Evolutionary conservation across 2,329 filamentous ascomycete species (phyloP), one percentile per base, ranked within the genome.

Genomic region (Xylaria sp.): DNA sequence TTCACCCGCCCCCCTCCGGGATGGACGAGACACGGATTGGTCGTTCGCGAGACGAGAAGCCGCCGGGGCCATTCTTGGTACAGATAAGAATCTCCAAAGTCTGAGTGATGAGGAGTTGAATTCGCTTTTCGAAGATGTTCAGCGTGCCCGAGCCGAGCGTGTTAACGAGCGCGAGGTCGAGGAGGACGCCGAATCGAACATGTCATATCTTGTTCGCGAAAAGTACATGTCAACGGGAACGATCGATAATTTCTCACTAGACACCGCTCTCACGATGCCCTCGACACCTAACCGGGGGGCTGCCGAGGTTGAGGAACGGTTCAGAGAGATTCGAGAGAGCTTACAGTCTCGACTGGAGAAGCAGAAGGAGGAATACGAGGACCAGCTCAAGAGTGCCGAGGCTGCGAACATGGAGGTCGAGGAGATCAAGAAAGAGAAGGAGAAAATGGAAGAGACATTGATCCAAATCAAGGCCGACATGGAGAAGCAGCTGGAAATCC

Each of bases 141-240:
- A 97, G 73, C 86, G 87, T 65, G 91, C 91, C 5, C 84, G 93
- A 66, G 93, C 92, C 0, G 85, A 87, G 67, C 82, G 85, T 62
- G 91, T 91, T 57, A 83, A 79, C 59, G 82, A 77, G 3, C 85
- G 92, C 19, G 92, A 93, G 62, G 88, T 88, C 47, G 90, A 93
- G 58, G 93, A 97, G 59, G 94, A 97, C 72, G 85, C 87, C 57
- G 94, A 99, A 66, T 97, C 93, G 0, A 84, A 89, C 52, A 89
- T 87, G 34, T 97, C 93, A 0, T 97, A 92, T 70, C 88, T 91
- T 1, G 80, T 92, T 35, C 83, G 94, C 55, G 94, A 99, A 68
- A 97, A 97, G 71, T 97, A 97, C 74, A 84, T 96, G 78, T 97
- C 92, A 2, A 94, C 89, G 58, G 93, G 93, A 1, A 97, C 93